phyloP scores from a whole-genome alignment of 208 protist genomes.

The Leishmania martiniquensis region DNA sequence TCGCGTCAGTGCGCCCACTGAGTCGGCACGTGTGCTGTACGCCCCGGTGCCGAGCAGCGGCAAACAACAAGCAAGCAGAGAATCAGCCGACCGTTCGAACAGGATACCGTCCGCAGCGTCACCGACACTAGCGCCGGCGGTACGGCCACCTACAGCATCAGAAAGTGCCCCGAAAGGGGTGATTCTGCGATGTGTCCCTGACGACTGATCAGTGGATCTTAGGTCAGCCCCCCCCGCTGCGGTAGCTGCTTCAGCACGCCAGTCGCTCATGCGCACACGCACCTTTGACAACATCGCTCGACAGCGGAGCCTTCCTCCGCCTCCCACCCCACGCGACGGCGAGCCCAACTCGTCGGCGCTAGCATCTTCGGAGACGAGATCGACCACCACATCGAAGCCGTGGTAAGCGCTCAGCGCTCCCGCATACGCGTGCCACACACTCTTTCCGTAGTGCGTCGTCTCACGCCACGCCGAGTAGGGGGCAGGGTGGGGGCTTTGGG shows the following conservation, averaged over 20 bases:
- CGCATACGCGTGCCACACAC: slow-evolving; percentile 59
- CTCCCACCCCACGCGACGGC: slow-evolving; percentile 5
- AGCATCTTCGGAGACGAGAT: slow-evolving; percentile 13
- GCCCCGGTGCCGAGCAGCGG: background rate
- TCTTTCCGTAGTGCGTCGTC: slow-evolving; percentile 54
- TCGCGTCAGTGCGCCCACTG: background rate
- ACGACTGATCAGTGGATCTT: background rate
- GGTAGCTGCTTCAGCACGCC: background rate
- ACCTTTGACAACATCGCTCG: slow-evolving; percentile 10
- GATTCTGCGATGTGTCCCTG: background rate
- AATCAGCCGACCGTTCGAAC: background rate
- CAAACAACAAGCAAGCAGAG: background rate
- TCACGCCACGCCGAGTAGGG: slow-evolving; percentile 43
- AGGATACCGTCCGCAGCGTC: background rate
- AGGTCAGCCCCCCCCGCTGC: background rate
- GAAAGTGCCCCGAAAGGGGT: background rate
- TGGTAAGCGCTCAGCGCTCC: slow-evolving; percentile 43
- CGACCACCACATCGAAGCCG: slow-evolving; percentile 25
- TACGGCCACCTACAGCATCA: background rate
- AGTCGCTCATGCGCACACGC: slow-evolving; percentile 10
- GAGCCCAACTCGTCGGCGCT: background rate
- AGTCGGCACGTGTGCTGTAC: background rate
- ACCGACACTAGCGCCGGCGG: background rate
- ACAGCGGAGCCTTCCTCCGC: background rate
- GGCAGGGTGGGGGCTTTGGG: background rate